Evolutionary conservation across 192 early-diverging fungal genomes (phyloP).

Genomic region (Coemansia sp.): DNA sequence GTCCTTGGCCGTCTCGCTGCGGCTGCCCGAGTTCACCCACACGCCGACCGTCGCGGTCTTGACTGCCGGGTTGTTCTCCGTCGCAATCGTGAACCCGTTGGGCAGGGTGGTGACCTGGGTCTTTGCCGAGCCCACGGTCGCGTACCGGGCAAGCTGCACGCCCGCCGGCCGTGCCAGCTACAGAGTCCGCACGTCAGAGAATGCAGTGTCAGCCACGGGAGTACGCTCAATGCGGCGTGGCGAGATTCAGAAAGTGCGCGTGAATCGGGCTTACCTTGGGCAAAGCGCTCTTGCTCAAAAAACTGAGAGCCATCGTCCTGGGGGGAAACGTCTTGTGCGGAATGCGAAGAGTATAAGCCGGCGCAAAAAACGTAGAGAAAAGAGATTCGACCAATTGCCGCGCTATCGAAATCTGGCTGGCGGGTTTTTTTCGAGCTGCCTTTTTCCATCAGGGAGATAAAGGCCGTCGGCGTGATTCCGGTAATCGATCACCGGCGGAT

Average conservation of each 20-base stretch:
- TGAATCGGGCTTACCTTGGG: slow-evolving; percentile 39
- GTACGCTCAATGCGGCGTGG: no score
- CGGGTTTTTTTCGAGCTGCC: no score
- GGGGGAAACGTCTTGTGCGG: not conserved
- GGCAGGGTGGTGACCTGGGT: slow-evolving; percentile 67
- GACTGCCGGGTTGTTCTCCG: slow-evolving; percentile 71
- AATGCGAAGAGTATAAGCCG: not conserved
- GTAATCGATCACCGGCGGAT: no score
- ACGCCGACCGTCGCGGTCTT: slow-evolving; percentile 88
- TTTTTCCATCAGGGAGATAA: not conserved
- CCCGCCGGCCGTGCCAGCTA: slow-evolving; percentile 46
- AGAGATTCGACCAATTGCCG: not conserved
- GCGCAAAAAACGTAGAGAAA: slow-evolving; percentile 7
- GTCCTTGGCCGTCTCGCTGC: slow-evolving; percentile 75
- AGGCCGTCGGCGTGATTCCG: no score
- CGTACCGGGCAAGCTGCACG: slow-evolving; percentile 45
- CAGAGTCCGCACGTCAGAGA: not conserved
- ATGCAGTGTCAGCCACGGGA: not conserved
- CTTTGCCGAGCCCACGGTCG: slow-evolving; percentile 32
- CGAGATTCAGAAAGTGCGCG: no score
- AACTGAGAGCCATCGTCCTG: slow-evolving; percentile 44
- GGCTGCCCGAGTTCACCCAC: slow-evolving; percentile 85
- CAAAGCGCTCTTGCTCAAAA: slow-evolving; percentile 41
- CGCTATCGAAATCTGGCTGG: not conserved
- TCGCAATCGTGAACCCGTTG: slow-evolving; percentile 81